Conservation (phyloP, 148 eudicot species). For the Diospyros kaki region DNA sequence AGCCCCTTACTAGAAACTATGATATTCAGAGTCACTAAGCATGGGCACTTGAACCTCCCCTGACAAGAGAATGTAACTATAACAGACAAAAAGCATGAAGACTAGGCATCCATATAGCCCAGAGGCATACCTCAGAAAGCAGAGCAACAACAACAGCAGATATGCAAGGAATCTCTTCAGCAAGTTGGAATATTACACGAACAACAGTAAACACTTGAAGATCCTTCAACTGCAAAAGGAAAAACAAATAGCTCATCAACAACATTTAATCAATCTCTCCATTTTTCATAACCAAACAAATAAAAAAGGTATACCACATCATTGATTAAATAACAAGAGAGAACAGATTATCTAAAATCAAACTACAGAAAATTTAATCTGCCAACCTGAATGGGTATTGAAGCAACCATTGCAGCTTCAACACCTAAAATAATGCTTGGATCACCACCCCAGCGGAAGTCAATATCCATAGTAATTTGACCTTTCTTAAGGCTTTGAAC, state of each 20-base stretch:
- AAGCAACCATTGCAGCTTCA: slow-evolving; percentile 86
- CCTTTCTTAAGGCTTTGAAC: slow-evolving; percentile 91
- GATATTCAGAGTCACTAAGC: not conserved
- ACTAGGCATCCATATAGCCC: not conserved
- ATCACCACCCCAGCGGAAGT: slow-evolving; percentile 96
- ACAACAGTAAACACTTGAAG: slow-evolving; percentile 93
- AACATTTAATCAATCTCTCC: slow-evolving; percentile 2
- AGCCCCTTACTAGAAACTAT: not conserved
- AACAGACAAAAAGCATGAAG: no score
- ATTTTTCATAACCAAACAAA: not conserved
- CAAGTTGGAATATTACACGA: slow-evolving; percentile 90
- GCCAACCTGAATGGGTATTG: slow-evolving; percentile 90
- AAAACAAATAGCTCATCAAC: not conserved
- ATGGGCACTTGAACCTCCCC: not conserved
- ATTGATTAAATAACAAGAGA: not conserved
- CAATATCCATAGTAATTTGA: slow-evolving; percentile 94
- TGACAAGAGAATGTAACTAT: not conserved
- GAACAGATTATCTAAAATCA: not conserved
- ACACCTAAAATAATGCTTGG: slow-evolving; percentile 78
- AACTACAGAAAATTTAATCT: not conserved
- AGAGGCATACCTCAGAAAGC: slow-evolving; percentile 69
- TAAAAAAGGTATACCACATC: not conserved
- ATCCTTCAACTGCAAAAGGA: slow-evolving; percentile 70
- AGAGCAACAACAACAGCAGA: slow-evolving; percentile 97
- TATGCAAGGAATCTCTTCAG: slow-evolving; percentile 96